These are phyloP conservation scores for Vitis hybrid DNA, from an alignment of 177 flowering plant species.

Conservation along the genomic window DNA sequence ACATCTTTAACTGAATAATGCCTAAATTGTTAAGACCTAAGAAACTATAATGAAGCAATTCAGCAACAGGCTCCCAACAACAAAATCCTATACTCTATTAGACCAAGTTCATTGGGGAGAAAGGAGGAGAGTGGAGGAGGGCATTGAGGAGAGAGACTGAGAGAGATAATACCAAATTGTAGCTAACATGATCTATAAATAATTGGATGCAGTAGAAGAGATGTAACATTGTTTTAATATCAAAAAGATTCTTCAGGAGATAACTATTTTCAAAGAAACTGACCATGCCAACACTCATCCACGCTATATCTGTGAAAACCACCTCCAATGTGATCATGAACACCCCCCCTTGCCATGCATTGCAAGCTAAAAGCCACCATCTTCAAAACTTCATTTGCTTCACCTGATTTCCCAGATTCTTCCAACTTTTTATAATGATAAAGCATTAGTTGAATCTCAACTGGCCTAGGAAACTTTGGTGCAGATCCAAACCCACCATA, in stretches of 20 bases:
- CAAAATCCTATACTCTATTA: too few relatives aligned
- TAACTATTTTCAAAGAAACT: constrained; percentile 23
- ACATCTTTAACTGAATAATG: too few relatives aligned
- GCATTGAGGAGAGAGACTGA: too few relatives aligned
- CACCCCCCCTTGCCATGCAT: constrained; percentile 90
- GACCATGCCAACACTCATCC: constrained; percentile 97
- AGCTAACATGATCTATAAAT: too few relatives aligned
- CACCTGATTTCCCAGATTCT: constrained; percentile 48
- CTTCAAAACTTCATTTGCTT: constrained; percentile 46
- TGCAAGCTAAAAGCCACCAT: constrained; percentile 77
- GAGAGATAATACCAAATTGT: too few relatives aligned
- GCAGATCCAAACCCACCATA: constrained; percentile 92
- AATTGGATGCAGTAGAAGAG: neutral
- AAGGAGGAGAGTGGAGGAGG: too few relatives aligned
- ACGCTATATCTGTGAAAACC: constrained; percentile 99
- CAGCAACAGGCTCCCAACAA: too few relatives aligned
- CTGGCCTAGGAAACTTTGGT: constrained; percentile 97
- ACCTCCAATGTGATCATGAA: constrained; percentile 95
- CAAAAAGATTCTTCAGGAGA: neutral
- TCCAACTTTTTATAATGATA: constrained; percentile 63
- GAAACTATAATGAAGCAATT: too few relatives aligned
- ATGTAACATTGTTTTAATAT: neutral
- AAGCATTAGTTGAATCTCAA: constrained; percentile 83
- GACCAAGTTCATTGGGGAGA: too few relatives aligned
- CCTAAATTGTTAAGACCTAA: too few relatives aligned